Conservation (phyloP, 2,329 filamentous ascomycete genomes). For the Verticillium dahliae region DNA sequence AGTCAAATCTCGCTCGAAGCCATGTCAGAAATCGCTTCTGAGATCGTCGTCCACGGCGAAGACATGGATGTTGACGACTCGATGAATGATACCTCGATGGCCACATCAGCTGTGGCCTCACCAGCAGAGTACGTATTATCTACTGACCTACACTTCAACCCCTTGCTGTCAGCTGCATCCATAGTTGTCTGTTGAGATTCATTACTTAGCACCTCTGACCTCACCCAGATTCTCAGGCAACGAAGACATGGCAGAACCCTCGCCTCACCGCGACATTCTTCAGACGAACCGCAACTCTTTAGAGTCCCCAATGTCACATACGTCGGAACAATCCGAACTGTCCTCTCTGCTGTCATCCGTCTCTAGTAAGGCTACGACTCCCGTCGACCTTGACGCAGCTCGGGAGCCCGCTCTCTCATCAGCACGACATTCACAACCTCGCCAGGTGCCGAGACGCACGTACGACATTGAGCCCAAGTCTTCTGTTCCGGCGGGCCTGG, state of each 20-base stretch:
- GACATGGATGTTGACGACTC: constrained; percentile 25
- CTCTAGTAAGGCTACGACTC: constrained; percentile 60
- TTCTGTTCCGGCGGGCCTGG: constrained; percentile 73
- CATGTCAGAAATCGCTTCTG: constrained; percentile 28
- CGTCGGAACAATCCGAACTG: constrained; percentile 49
- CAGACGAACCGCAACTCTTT: constrained; percentile 31
- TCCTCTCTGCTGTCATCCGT: constrained; percentile 46
- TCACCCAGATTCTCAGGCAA: not conserved
- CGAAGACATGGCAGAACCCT: not conserved
- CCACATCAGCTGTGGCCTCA: constrained; percentile 4
- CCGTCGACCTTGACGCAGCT: constrained; percentile 34
- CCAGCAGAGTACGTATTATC: constrained; percentile 7
- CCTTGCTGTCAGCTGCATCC: not conserved
- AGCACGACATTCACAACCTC: constrained; percentile 7
- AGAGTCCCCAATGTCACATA: constrained; percentile 44
- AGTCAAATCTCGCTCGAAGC: constrained; percentile 25
- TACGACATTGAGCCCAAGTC: constrained; percentile 67
- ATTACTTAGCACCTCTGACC: not conserved
- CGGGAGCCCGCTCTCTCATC: constrained; percentile 14
- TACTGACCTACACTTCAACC: not conserved
- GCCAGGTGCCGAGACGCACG: constrained; percentile 23
- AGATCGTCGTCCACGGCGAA: constrained; percentile 39
- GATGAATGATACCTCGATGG: constrained; percentile 8
- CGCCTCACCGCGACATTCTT: constrained; percentile 3
- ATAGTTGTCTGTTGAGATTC: not conserved